phyloP scores from a whole-genome alignment of 768 basidiomycete genomes.

The Suillus subaureus region DNA sequence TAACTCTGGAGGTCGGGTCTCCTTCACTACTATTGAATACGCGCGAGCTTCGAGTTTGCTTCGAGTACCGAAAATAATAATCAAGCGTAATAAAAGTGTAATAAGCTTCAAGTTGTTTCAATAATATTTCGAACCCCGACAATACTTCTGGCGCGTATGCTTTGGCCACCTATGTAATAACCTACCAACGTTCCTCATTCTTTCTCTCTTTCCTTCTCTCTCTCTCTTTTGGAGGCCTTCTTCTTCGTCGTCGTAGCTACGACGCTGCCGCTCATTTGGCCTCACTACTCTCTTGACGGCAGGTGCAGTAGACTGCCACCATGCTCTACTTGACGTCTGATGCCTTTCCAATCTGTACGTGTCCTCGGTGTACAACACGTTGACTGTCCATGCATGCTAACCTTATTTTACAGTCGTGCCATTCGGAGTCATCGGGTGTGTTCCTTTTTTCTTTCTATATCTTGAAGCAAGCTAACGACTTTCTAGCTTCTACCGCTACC shows the following conservation, averaged over 20 bases:
- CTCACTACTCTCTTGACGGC: neutral
- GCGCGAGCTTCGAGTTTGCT: neutral
- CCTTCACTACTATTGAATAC: neutral
- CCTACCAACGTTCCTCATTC: neutral
- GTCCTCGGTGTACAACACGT: neutral
- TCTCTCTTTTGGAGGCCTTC: neutral
- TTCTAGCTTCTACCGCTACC: conserved; percentile 85
- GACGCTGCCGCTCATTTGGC: conserved; percentile 16
- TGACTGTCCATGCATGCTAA: conserved; percentile 8
- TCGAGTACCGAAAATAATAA: neutral
- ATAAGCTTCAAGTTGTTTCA: neutral
- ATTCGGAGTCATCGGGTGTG: conserved; percentile 86
- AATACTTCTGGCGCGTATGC: neutral
- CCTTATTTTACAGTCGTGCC: conserved; percentile 66
- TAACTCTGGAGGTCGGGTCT: neutral
- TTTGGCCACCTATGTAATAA: neutral
- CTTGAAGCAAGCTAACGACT: conserved; percentile 8
- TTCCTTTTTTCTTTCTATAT: conserved; percentile 6
- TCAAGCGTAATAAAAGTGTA: neutral
- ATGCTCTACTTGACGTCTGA: conserved; percentile 93
- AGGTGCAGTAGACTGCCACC: conserved; percentile 8
- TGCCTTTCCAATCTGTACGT: conserved; percentile 88
- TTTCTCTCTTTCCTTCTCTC: neutral
- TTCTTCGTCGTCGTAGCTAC: conserved; percentile 11
- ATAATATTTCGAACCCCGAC: conserved; percentile 1